These are phyloP conservation scores for Cydonia oblonga DNA, from an alignment of 331 rosid genomes.

Conservation along the genomic window DNA sequence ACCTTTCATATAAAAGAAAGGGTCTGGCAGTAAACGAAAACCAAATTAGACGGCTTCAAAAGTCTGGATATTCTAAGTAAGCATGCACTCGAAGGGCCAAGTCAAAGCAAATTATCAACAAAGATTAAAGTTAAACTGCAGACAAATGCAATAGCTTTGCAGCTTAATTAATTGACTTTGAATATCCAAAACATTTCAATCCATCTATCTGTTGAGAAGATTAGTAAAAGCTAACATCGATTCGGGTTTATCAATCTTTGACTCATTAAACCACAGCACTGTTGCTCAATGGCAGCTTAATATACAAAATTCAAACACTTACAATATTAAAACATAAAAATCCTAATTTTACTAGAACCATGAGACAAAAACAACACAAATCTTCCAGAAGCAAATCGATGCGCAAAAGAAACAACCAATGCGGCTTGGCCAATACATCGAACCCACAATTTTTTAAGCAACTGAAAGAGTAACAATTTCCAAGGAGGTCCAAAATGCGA, in stretches of 20 bases:
- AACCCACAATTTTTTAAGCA: neutral
- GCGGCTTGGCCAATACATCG: neutral
- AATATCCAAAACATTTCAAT: neutral
- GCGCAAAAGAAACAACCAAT: neutral
- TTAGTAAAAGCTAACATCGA: neutral
- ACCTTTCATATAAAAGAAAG: neutral
- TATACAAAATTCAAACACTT: neutral
- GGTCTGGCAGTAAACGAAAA: neutral
- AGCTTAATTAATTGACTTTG: neutral
- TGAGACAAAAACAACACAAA: constrained; percentile 3
- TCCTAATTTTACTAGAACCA: neutral
- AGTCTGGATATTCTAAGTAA: too few relatives aligned
- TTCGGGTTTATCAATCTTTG: neutral
- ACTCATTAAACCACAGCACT: neutral
- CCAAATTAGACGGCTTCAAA: neutral
- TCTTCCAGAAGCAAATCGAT: neutral
- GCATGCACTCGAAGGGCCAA: neutral
- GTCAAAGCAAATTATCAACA: neutral
- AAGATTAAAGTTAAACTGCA: neutral
- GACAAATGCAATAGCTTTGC: neutral
- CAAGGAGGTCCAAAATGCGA: neutral
- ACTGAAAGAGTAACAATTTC: neutral
- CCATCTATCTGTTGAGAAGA: neutral
- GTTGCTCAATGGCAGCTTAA: neutral
- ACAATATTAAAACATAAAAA: neutral